Conservation (phyloP, 768 basidiomycete genomes). For the Rhizopogon salebrosus region DNA sequence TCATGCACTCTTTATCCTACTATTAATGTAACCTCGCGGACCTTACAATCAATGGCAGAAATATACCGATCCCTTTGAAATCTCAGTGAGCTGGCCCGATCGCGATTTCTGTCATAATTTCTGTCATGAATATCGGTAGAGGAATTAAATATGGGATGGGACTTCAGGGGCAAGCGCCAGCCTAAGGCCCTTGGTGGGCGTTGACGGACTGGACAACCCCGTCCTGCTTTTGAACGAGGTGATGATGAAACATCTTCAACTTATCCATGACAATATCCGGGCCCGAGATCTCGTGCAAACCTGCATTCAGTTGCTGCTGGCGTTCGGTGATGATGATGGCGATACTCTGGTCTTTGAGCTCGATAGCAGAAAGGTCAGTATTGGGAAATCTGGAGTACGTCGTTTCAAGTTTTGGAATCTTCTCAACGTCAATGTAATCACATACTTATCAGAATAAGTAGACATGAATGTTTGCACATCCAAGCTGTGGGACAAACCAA, state of each 20-base stretch:
- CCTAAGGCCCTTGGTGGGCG: conserved; percentile 24
- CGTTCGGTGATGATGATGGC: conserved; percentile 12
- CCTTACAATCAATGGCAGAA: no score
- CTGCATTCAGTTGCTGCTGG: conserved; percentile 9
- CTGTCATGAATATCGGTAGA: no score
- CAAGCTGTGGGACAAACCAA: no score
- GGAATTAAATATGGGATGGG: conserved; percentile 43
- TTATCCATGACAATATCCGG: conserved; percentile 11
- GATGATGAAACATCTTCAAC: conserved; percentile 6
- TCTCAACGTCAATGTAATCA: no score
- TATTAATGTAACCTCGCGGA: no score
- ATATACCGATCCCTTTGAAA: no score
- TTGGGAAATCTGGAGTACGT: conserved; percentile 12
- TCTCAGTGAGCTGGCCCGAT: no score
- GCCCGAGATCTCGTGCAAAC: conserved; percentile 7
- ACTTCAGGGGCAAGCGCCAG: conserved; percentile 40
- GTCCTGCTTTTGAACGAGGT: conserved; percentile 9
- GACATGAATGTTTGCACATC: no score
- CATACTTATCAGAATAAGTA: no score
- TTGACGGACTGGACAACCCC: conserved; percentile 14
- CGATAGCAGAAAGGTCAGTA: conserved; percentile 13
- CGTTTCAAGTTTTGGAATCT: conserved; percentile 15
- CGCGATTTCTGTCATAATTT: no score
- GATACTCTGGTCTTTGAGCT: conserved; percentile 11
- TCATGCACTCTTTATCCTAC: no score